Evolutionary conservation across 1,139 yeast genomes (phyloP), one percentile per base, ranked within the genome.

Genomic region (Scheffersomyces segobiensis): DNA sequence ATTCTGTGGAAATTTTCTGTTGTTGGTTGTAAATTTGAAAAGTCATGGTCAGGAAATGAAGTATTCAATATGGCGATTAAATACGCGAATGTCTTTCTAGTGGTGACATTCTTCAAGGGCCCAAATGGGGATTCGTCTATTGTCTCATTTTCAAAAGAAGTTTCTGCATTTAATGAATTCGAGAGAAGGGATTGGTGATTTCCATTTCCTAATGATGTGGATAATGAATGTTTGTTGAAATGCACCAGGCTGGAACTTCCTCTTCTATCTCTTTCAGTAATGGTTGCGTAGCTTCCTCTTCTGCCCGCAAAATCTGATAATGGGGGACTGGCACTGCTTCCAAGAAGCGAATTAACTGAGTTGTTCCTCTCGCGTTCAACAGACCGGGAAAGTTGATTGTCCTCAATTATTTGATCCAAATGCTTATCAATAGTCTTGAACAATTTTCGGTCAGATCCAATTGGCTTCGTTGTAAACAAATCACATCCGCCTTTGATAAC

Each of bases 1-100:
- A 80, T 69, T 58, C 74, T 67, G 60, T 76, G 81, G 58, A 80
- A 80, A 61, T 80, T 80, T 55, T 95, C 97, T 63, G 92, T 93
- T 20, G 88, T 85, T 1, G 99, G 99, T 69, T 92, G 93, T 60
- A 95, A 82, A 47, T 88, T 84, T 17, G 96, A 85, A 67, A 93
- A 95, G 70, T 95, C 99, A 69, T 95, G 97, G 71, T 95, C 99
- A 0, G 99, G 98, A 70, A 91, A 95, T 1, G 96, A 88, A 12
- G 96, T 91, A 72, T 95, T 95, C 57, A 95, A 80, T 48, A 95
- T 93, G 1, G 97, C 96, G 60, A 95, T 91, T 57, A 95, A 78
- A 71, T 93, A 91, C 0, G 98, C 96, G 79, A 95, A 95, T 1
- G 95, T 88, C 72, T 91, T 88, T 63, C 97, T 84, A 46, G 97